phyloP scores from a whole-genome alignment of 176 grass and related monocot species.

The Zoysia japonica region DNA sequence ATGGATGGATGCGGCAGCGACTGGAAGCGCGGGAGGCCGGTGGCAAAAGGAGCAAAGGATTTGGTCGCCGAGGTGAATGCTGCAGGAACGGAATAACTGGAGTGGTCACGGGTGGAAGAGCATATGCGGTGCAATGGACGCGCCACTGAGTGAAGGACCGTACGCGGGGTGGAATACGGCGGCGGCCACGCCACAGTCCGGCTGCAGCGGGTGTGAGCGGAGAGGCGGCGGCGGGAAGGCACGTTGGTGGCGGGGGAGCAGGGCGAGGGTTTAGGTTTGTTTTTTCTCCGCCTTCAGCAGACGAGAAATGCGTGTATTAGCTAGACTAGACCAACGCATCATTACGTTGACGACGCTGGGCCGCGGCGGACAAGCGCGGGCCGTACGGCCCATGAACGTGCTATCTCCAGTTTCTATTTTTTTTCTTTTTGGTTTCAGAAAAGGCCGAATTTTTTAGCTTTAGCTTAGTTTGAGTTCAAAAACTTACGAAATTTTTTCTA shows the following conservation, averaged over 20 bases:
- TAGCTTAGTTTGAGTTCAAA: not conserved
- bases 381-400: not conserved
- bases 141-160: not conserved
- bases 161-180: too few relatives aligned
- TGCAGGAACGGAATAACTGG: not conserved
- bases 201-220: not conserved
- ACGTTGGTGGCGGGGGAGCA: not conserved
- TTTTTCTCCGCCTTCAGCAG: not conserved
- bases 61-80: conserved; percentile 1
- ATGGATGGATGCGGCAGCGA: conserved; percentile 18
- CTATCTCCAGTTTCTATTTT: not conserved
- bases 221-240: not conserved
- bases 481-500: too few relatives aligned
- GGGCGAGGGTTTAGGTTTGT: not conserved
- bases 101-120: not conserved
- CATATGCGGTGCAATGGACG: not conserved
- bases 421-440: not conserved
- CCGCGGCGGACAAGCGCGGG: not conserved
- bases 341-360: not conserved
- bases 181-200: too few relatives aligned
- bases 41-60: not conserved
- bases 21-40: not conserved
- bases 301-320: not conserved
- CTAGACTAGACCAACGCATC: not conserved
- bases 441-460: not conserved